These are phyloP conservation scores for Capsella bursapastoris DNA, from an alignment of 345 rosid genomes.

Conservation along the genomic window DNA sequence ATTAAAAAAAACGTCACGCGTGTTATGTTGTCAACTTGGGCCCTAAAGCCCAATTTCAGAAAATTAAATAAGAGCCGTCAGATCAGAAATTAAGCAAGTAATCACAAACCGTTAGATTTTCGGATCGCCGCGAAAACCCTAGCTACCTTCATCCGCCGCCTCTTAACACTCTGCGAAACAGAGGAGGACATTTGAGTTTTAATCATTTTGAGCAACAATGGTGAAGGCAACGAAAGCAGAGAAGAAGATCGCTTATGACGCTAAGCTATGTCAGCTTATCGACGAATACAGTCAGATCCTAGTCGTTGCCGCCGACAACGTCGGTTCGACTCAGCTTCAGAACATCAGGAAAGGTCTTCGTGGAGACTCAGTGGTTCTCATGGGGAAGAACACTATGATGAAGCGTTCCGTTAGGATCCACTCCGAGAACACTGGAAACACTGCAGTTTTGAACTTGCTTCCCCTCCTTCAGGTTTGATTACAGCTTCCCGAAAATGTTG, in stretches of 20 bases:
- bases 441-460: conserved; percentile 58
- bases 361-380: conserved; percentile 79
- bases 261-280: conserved; percentile 70
- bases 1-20: conserved; percentile 8
- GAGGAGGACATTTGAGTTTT: not conserved
- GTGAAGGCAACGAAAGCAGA: conserved; percentile 65
- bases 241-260: conserved; percentile 79
- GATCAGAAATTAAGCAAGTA: not conserved
- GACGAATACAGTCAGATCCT: conserved; percentile 82
- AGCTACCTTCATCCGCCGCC: not conserved
- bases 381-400: conserved; percentile 98
- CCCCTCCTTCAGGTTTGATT: conserved; percentile 84
- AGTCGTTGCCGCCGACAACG: conserved; percentile 77
- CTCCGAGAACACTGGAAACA: conserved; percentile 72
- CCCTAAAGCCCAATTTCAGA: conserved; percentile 16
- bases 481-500: not conserved
- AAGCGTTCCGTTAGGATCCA: conserved; percentile 81
- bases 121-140: conserved; percentile 43
- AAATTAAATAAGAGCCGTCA: conserved; percentile 24
- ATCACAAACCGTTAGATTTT: conserved; percentile 57
- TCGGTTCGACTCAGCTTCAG: conserved; percentile 89
- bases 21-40: conserved; percentile 6
- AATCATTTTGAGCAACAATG: conserved; percentile 27
- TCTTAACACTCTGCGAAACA: not conserved
- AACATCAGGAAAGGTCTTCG: conserved; percentile 77